A percentile compares a stretch with the other conserved stretches of the same genome.
Evolutionary conservation across 2,329 filamentous ascomycete species (phyloP).

Genomic region (Macrophomina pseudophaseolina): DNA sequence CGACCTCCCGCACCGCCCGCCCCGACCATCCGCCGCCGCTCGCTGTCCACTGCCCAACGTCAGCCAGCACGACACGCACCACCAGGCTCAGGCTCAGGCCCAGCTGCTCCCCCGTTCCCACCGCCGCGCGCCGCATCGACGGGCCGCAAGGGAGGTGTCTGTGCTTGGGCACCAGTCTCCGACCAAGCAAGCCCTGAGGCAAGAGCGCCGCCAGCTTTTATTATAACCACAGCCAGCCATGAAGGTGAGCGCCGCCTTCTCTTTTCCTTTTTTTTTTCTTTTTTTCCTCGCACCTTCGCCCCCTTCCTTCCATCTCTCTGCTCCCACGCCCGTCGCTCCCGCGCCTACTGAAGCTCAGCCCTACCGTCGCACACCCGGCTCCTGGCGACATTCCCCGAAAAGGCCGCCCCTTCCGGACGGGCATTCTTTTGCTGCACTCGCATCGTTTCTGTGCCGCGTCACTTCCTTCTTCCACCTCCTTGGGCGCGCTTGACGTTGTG

Average conservation of each 20-base stretch:
- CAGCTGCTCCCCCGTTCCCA: neutral
- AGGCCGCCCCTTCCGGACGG: constrained; percentile 25
- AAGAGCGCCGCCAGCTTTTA: constrained; percentile 19
- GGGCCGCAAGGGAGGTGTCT: constrained; percentile 26
- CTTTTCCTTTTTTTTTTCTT: constrained; percentile 7
- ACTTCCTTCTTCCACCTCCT: constrained; percentile 19
- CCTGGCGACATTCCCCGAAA: constrained; percentile 27
- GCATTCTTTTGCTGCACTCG: constrained; percentile 24
- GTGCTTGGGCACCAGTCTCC: constrained; percentile 25
- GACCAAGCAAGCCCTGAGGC: constrained; percentile 4
- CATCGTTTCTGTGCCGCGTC: constrained; percentile 24
- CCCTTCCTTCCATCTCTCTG: constrained; percentile 3
- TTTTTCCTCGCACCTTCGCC: neutral
- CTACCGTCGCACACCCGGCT: constrained; percentile 26
- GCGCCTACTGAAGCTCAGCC: constrained; percentile 25
- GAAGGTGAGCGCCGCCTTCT: constrained; percentile 10
- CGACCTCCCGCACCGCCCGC: constrained; percentile 20
- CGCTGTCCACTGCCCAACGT: constrained; percentile 9
- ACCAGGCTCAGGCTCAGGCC: neutral
- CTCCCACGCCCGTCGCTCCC: constrained; percentile 1
- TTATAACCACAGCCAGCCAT: constrained; percentile 22
- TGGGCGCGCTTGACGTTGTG: constrained; percentile 19
- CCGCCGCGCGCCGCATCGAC: constrained; percentile 11
- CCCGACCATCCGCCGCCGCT: constrained; percentile 5
- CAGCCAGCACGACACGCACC: constrained; percentile 1